phyloP scores from a whole-genome alignment of 2,329 filamentous ascomycete species.

The Fusarium cicatricum region DNA sequence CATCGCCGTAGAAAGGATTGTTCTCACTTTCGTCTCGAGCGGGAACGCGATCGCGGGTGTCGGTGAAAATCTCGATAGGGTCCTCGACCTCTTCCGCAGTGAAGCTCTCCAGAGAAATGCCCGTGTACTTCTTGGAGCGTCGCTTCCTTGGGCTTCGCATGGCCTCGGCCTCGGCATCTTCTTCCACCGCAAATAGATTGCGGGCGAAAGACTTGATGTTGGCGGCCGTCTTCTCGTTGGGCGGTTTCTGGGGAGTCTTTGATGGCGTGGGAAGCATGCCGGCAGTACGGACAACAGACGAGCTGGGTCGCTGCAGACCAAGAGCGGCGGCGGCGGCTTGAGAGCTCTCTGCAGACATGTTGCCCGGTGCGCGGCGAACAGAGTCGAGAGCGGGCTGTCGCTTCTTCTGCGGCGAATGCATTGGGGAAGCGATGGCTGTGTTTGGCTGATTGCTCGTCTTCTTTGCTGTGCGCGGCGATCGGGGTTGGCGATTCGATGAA shows the following conservation, averaged over 20 bases:
- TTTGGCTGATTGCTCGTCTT: constrained; percentile 42
- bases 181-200: constrained; percentile 62
- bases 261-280: constrained; percentile 79
- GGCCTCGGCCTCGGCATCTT: constrained; percentile 59
- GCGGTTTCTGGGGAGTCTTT: constrained; percentile 77
- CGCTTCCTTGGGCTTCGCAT: constrained; percentile 68
- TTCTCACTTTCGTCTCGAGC: constrained; percentile 69
- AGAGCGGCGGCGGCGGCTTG: constrained; percentile 54
- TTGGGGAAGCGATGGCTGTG: constrained; percentile 52
- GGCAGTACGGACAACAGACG: constrained; percentile 46
- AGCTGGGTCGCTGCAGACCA: constrained; percentile 45
- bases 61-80: constrained; percentile 78
- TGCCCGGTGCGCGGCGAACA: constrained; percentile 56
- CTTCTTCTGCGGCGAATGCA: constrained; percentile 61
- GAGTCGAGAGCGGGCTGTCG: constrained; percentile 56
- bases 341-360: constrained; percentile 54
- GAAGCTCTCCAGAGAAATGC: constrained; percentile 66
- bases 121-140: constrained; percentile 64
- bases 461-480: constrained; percentile 47
- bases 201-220: constrained; percentile 64
- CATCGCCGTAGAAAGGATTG: constrained; percentile 75
- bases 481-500: constrained; percentile 46
- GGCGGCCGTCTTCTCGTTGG: constrained; percentile 58
- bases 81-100: constrained; percentile 63
- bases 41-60: constrained; percentile 80